Evolutionary conservation across 2,329 filamentous ascomycete species (phyloP).

Genomic region (Ambrosiella cleistominuta): DNA sequence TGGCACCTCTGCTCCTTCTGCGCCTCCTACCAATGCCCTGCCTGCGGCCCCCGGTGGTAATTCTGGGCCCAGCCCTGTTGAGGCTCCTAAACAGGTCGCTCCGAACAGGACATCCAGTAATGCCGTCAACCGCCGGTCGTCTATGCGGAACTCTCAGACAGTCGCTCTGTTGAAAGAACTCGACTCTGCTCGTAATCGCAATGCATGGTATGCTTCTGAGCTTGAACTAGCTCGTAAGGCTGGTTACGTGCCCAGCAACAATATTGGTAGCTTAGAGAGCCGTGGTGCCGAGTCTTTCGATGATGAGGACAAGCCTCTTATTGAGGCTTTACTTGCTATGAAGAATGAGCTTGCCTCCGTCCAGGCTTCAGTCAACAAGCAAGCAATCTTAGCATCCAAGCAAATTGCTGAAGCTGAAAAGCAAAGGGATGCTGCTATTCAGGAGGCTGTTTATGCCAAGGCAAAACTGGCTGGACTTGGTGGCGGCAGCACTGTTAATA

Average conservation of each 20-base stretch:
- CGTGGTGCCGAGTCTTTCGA: slow-evolving; percentile 62
- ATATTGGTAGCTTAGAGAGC: slow-evolving; percentile 52
- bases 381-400: slow-evolving; percentile 68
- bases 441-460: slow-evolving; percentile 87
- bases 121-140: slow-evolving; percentile 40
- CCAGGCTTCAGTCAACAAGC: slow-evolving; percentile 74
- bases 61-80: slow-evolving; percentile 6
- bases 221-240: slow-evolving; percentile 78
- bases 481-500: slow-evolving; percentile 40
- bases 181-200: slow-evolving; percentile 65
- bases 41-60: slow-evolving; percentile 3
- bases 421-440: slow-evolving; percentile 84
- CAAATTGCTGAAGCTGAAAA: slow-evolving; percentile 88
- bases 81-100: slow-evolving; percentile 20
- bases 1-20: slow-evolving; percentile 1
- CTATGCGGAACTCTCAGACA: slow-evolving; percentile 45
- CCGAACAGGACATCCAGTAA: slow-evolving; percentile 39
- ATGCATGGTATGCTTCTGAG: slow-evolving; percentile 95
- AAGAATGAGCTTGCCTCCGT: slow-evolving; percentile 75
- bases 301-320: slow-evolving; percentile 78
- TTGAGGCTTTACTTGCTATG: slow-evolving; percentile 88
- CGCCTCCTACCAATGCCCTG: slow-evolving; percentile 4
- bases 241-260: slow-evolving; percentile 61
- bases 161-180: slow-evolving; percentile 72
- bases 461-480: slow-evolving; percentile 66